Base-by-base conservation (phyloP, 2,329 filamentous ascomycete genomes). In the Aureobasidium sp. region DNA sequence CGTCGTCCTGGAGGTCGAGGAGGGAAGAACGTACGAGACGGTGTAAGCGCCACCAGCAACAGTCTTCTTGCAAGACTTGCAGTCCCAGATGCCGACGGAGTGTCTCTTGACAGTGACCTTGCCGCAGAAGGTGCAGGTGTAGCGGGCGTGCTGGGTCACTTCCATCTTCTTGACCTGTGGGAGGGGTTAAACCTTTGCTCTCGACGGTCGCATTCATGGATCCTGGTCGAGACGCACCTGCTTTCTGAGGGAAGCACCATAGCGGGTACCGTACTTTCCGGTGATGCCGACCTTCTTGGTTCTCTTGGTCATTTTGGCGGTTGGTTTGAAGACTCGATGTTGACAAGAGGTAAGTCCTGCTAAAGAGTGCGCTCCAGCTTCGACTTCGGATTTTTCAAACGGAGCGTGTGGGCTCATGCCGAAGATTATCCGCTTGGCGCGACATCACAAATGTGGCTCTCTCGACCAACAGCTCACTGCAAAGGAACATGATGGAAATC, bases 181-280 rank as follows among this genome's bases (percentile, higher is more conserved):
- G 55, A 59, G 55, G 43, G 55, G 55, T 59, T 59, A 59, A 59
- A 59, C 34, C 17, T n/a, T 37, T 29, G 55, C 41, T 48, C 55
- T 37, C 43, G 55, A 48, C 55, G 27, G 41, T 59, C 55, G 41
- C 53, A 57, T 46, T 57, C 26, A 32, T 44, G 27, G 53, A 46
- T 59, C 43, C 55, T 59, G 55, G 29, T 39, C 43, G 55, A 47
- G 20, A 59, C 55, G 55, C 55, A 59, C 55, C 80, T 92, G 92
- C 86, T 96, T 96, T 83, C 92, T 91, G 92, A 87, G 97, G 43
- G 55, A 59, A 59, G 55, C 55, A 59, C 55, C 55, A 59, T 59
- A 95, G 88, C 92, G 90, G 78, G 89, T 92, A 86, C 92, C 92
- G 83, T 96, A 97, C 87, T 96, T 95, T 83, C 92, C 90, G 84